Base-by-base conservation (phyloP, 1,284 basidiomycete genomes). In the Puccinia polysora region DNA sequence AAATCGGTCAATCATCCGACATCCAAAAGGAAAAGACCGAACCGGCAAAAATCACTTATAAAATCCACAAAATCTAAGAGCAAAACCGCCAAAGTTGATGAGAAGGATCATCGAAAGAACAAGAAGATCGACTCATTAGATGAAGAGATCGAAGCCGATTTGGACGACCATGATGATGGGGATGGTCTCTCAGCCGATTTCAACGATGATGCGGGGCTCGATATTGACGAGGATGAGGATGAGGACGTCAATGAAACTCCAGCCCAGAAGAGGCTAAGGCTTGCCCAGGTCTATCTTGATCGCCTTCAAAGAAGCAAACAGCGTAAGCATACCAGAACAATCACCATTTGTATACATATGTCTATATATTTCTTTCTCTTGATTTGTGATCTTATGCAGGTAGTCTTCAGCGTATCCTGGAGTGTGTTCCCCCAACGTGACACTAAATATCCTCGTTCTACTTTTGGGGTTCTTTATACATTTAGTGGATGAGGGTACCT, bases 241-340 rank as follows among this genome's bases (percentile, higher is more conserved):
- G 55, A 59, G 20, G 55, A 69, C 32, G 18, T 25, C 12, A 18
- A 58, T 34, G 81, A 98, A 83, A 97, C 94, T 0, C 91, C 93
- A 0, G 93, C 92, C 0, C 88, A 95, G 83, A 97, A 98, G 81
- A 83, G 95, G 73, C 83, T 98, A 12, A 82, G 96, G 73, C 82
- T 98, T 30, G 94, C 95, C 2, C 89, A 91, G 79, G 81, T 94
- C 75, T 97, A 98, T 80, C 82, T 99, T 55, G 87, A 93, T 73
- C 88, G 85, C 73, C 86, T 97, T 18, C 89, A 90, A 79, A 86
- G 89, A 74, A 84, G 84, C 20, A 80, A 90, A 67, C 88, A 89
- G 89, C 76, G 87, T 82, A 25, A 14, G 14, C 49, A 8, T 28
- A 32, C 18, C 20, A 47, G n/a, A 34, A 20, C 18, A 34, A 12